Conservation (phyloP, 768 basidiomycete genomes). For the Xerocomellus intermedius region DNA sequence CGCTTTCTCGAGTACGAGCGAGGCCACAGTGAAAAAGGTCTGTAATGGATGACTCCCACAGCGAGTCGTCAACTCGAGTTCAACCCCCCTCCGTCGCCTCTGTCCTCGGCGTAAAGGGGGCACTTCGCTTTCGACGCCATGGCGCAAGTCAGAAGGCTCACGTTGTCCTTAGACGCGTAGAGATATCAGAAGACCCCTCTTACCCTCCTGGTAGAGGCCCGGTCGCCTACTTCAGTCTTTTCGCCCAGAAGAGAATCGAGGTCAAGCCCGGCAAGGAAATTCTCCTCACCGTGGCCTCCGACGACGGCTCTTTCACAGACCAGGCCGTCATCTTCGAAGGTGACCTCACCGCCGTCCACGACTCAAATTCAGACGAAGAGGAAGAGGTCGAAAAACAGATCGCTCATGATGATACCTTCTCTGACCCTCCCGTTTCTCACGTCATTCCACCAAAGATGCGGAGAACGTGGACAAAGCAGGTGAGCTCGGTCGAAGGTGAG, state of each 20-base stretch:
- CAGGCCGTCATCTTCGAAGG: conserved; percentile 59
- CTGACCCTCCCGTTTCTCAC: conserved; percentile 32
- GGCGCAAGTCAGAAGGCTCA: conserved; percentile 67
- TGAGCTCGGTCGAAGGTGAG: conserved; percentile 41
- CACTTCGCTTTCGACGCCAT: conserved; percentile 65
- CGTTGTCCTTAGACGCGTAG: conserved; percentile 63
- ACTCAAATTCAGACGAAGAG: conserved; percentile 36
- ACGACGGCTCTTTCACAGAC: conserved; percentile 54
- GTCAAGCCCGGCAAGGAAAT: conserved; percentile 72
- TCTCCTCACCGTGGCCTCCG: conserved; percentile 54
- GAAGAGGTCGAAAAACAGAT: conserved; percentile 42
- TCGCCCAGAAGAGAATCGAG: conserved; percentile 67
- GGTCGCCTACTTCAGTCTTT: conserved; percentile 58
- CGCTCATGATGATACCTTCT: conserved; percentile 41
- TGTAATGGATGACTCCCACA: conserved; percentile 38
- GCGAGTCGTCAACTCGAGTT: conserved; percentile 33
- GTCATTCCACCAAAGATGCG: conserved; percentile 64
- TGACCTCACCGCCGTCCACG: conserved; percentile 33
- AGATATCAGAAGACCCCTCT: conserved; percentile 42
- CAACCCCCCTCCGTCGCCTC: conserved; percentile 43
- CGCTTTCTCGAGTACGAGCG: conserved; percentile 8
- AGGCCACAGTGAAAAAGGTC: conserved; percentile 12
- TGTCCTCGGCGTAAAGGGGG: conserved; percentile 59
- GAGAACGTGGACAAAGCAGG: conserved; percentile 56
- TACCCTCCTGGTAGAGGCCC: conserved; percentile 40